Percentiles rank a stretch among this genome's conserved stretches.
Conservation (phyloP, 2,329 filamentous ascomycete species). For the Trichothecium roseum region DNA sequence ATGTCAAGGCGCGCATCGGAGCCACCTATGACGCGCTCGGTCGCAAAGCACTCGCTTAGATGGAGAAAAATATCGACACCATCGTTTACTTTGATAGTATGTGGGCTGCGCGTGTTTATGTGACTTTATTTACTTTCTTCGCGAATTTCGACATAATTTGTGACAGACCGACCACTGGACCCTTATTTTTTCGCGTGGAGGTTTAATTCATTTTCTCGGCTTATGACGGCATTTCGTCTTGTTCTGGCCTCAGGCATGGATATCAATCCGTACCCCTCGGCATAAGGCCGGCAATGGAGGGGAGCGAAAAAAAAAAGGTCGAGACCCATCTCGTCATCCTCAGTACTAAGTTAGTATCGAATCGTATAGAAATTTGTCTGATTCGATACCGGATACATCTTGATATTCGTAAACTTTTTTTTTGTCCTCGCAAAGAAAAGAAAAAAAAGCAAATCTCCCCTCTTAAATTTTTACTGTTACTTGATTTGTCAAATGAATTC, state of each 20-base stretch:
- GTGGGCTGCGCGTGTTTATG: no score
- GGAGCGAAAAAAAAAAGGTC: no score
- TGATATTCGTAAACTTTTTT: no score
- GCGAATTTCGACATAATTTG: neutral
- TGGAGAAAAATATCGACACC: no score
- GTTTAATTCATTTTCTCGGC: constrained; percentile 6
- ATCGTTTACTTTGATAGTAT: no score
- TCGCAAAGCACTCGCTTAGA: no score
- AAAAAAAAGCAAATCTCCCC: constrained; percentile 3
- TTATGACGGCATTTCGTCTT: constrained; percentile 13
- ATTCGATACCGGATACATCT: no score
- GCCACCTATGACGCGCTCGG: no score
- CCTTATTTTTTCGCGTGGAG: neutral
- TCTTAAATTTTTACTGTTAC: constrained; percentile 1
- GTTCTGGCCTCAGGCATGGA: constrained; percentile 11
- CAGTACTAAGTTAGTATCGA: constrained; percentile 6
- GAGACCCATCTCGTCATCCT: neutral
- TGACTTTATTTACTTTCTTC: neutral
- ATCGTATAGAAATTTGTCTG: constrained; percentile 14
- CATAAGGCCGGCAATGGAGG: constrained; percentile 1
- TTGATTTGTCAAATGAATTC: constrained; percentile 15
- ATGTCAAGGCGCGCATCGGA: no score
- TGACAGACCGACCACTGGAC: neutral
- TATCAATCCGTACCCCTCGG: neutral
- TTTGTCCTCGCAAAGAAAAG: no score